Evolutionary conservation across 1,284 basidiomycete genomes (phyloP), one percentile per base, ranked within the genome.

Genomic region (Ganoderma multipileum): DNA sequence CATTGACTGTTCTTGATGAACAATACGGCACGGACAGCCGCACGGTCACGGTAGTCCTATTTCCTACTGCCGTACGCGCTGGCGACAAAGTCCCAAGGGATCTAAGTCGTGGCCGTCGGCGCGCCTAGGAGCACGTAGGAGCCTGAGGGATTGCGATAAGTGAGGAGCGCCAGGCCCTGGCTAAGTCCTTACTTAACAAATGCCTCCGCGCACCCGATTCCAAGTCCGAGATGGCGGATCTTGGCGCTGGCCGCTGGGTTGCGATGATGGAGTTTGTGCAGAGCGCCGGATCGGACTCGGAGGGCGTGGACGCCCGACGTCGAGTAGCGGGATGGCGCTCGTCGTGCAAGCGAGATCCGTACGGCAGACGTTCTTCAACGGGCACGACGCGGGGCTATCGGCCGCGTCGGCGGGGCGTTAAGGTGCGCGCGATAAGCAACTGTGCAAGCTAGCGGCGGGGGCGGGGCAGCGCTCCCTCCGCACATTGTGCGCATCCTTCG

Each of bases 231-330:
- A 66, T 66, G 59, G 58, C 12, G 36, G 64, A 66, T 66, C 64
- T 66, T 55, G 50, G 26, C 64, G 58, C 58, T 54, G 58, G 64
- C 64, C 64, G 64, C 64, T 60, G 64, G 64, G 64, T 65, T 65
- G 58, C 28, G 58, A 41, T 41, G 58, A 41, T 58, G 38, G 33
- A 50, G 30, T 16, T 52, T 36, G 44, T 18, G 50, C 33, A 41
- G 58, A 57, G 63, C 63, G 63, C 63, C 44, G 64, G 59, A 54
- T 66, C 64, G 64, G 64, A 44, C 50, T 23, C 20, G 23, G n/a
- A 12, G 39, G 36, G 11, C 44, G 41, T 33, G n/a, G 38, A 63
- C 63, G 63, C 52, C 39, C 63, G 63, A 57, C 39, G 39, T 39
- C 58, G 38, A 39, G 38, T 41, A 60, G 38, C n/a, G 36, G 33